Conservation (phyloP, 108 stramenopile species). For the Epipyxis sp. region DNA sequence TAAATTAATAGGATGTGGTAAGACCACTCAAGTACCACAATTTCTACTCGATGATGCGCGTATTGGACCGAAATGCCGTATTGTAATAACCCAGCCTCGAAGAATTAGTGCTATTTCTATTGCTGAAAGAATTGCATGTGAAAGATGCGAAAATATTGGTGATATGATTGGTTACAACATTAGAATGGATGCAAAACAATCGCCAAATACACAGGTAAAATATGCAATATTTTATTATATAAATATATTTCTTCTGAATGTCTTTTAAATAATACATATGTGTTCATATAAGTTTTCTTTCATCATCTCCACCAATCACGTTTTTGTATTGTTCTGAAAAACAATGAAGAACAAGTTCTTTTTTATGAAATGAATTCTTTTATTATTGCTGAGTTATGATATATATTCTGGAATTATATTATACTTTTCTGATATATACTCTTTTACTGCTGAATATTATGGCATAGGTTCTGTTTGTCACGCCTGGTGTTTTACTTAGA, state of each 20-base stretch:
- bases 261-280: conserved; percentile 17
- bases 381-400: too few species aligned
- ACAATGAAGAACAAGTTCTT: conserved; percentile 35
- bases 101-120: conserved; percentile 14
- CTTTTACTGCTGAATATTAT: too few species aligned
- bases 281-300: conserved; percentile 9
- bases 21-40: conserved; percentile 58
- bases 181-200: conserved; percentile 39
- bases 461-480: conserved; percentile 41
- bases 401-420: too few species aligned
- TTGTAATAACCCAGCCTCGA: conserved; percentile 21
- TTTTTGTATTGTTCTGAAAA: not conserved
- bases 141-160: conserved; percentile 32
- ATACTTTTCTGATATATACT: too few species aligned
- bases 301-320: conserved; percentile 14
- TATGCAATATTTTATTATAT: conserved; percentile 2
- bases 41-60: conserved; percentile 45
- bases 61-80: conserved; percentile 37
- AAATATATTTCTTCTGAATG: not conserved
- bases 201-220: conserved; percentile 49
- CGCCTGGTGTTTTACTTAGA: conserved; percentile 52
- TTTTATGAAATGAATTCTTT: too few species aligned
- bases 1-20: too few species aligned
- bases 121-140: conserved; percentile 22
- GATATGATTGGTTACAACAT: conserved; percentile 46